Evolutionary conservation across 2,329 filamentous ascomycete species (phyloP).

Genomic region (Drechslera avenae): DNA sequence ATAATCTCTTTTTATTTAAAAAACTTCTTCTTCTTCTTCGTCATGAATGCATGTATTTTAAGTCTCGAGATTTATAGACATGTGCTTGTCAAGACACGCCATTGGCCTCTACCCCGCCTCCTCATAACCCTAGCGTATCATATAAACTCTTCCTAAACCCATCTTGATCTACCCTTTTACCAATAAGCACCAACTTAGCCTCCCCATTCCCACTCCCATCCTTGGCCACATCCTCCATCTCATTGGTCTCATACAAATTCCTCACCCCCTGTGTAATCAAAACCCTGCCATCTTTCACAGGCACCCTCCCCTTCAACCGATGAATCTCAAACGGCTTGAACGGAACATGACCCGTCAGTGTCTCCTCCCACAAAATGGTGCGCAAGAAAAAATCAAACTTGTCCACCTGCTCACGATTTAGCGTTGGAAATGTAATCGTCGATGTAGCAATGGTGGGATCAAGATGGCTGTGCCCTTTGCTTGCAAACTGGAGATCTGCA

Average conservation of each 20-base stretch:
- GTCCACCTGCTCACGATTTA: slow-evolving; percentile 63
- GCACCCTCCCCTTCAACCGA: slow-evolving; percentile 80
- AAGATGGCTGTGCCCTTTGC: slow-evolving; percentile 85
- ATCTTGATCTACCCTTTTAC: slow-evolving; percentile 34
- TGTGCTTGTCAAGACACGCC: too few relatives aligned
- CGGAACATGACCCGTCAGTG: slow-evolving; percentile 54
- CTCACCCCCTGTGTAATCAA: slow-evolving; percentile 90
- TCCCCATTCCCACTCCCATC: background rate
- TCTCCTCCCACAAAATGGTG: slow-evolving; percentile 80
- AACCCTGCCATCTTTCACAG: slow-evolving; percentile 65
- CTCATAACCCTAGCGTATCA: slow-evolving; percentile 1
- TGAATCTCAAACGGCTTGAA: slow-evolving; percentile 74
- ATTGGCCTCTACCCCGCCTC: background rate
- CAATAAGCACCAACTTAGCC: slow-evolving; percentile 43
- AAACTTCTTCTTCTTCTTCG: too few relatives aligned
- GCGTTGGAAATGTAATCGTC: slow-evolving; percentile 67
- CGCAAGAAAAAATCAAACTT: slow-evolving; percentile 81
- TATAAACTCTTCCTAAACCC: slow-evolving; percentile 20
- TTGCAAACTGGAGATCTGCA: slow-evolving; percentile 66
- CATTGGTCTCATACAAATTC: slow-evolving; percentile 90
- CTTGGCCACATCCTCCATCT: slow-evolving; percentile 46
- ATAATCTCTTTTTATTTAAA: too few relatives aligned
- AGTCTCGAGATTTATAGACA: too few relatives aligned
- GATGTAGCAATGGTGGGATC: slow-evolving; percentile 89
- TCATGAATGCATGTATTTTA: too few relatives aligned